Percentiles rank a stretch among this genome's conserved stretches.
phyloP scores from a whole-genome alignment of 1,139 yeast genomes.

The Scheffersomyces titani region DNA sequence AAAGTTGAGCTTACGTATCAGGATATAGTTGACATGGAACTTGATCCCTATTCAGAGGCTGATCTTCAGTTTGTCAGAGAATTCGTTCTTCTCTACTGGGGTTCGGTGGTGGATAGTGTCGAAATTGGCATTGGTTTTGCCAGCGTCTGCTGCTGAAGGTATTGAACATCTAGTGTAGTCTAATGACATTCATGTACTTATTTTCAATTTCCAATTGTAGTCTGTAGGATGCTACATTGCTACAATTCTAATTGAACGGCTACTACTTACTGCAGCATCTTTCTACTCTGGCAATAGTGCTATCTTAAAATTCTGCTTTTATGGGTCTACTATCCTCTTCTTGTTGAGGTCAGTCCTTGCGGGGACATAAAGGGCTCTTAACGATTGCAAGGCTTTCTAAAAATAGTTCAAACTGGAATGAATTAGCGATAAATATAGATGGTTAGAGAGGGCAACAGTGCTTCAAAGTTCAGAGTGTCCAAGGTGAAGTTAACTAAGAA shows the following conservation, averaged over 20 bases:
- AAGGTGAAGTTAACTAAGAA: too few species aligned
- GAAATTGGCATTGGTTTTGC: conserved; percentile 35
- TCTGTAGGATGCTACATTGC: not conserved
- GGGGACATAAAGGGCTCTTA: too few species aligned
- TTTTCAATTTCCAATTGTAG: not conserved
- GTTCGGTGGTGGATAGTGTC: conserved; percentile 30
- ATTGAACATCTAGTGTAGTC: not conserved
- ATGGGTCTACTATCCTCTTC: too few species aligned
- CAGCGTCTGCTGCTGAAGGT: conserved; percentile 29
- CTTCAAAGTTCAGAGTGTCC: too few species aligned
- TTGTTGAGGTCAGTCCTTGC: too few species aligned
- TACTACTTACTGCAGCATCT: not conserved
- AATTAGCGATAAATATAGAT: too few species aligned
- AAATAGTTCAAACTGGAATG: too few species aligned
- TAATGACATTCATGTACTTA: not conserved
- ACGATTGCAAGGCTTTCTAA: too few species aligned
- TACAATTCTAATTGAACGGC: not conserved
- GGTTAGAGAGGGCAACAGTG: too few species aligned
- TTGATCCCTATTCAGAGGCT: conserved; percentile 65
- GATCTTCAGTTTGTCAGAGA: conserved; percentile 60
- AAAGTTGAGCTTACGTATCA: conserved; percentile 47
- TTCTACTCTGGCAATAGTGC: not conserved
- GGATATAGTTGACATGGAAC: conserved; percentile 70
- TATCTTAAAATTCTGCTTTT: too few species aligned
- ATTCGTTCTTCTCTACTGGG: conserved; percentile 61